phyloP scores from a whole-genome alignment of 805 yeast species.

The Schizosaccharomyces osmophilus region DNA sequence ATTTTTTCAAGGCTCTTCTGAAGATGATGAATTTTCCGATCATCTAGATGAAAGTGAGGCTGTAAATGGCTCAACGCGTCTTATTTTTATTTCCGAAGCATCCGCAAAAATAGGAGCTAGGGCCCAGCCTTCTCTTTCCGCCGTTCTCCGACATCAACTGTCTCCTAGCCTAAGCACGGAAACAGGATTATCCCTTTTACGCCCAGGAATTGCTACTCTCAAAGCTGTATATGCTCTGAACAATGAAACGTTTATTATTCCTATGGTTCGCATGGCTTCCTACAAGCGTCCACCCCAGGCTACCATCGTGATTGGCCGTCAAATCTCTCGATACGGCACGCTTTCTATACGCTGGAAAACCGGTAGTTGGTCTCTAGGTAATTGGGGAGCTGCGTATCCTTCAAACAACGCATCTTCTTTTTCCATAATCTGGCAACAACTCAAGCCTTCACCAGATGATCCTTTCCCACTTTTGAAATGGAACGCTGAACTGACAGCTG shows the following conservation, averaged over 20 bases:
- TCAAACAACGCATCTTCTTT: neutral
- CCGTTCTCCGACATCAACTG: neutral
- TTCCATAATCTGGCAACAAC: neutral
- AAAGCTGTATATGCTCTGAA: neutral
- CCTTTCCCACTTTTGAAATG: neutral
- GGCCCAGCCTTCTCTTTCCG: neutral
- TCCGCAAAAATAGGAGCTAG: neutral
- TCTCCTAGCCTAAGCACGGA: neutral
- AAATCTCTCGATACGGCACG: neutral
- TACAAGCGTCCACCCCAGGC: neutral
- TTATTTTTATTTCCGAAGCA: neutral
- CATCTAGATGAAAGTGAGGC: neutral
- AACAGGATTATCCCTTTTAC: neutral
- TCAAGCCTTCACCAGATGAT: neutral
- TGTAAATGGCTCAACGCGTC: neutral
- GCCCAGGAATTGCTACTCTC: neutral
- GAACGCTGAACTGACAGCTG: slow-evolving; percentile 1
- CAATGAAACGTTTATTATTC: neutral
- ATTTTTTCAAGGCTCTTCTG: neutral
- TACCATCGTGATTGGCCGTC: neutral
- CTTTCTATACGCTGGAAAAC: neutral
- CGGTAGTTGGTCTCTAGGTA: neutral
- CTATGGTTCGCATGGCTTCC: neutral
- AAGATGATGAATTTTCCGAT: neutral
- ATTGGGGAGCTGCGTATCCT: neutral